These are phyloP conservation scores for Trichomonas vaginalis DNA, from an alignment of 208 protist genomes.

Conservation along the genomic window DNA sequence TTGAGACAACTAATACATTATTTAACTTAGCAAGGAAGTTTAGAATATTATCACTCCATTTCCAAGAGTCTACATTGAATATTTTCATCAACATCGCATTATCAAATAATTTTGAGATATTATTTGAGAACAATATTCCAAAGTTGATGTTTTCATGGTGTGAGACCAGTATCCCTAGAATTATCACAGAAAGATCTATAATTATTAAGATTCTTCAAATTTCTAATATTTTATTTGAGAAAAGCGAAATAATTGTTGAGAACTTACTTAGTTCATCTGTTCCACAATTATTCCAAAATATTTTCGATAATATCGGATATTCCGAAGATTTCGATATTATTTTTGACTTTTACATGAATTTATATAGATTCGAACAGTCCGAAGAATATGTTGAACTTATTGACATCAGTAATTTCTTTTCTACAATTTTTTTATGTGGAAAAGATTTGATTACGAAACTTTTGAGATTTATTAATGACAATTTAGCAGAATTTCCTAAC, in stretches of 20 bases:
- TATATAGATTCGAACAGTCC: neutral
- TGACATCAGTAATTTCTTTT: neutral
- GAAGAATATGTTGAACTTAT: neutral
- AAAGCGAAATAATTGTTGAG: neutral
- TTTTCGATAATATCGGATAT: neutral
- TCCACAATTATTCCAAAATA: neutral
- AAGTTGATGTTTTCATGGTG: neutral
- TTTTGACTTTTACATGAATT: neutral
- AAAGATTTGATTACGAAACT: too few relatives aligned
- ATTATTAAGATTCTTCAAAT: neutral
- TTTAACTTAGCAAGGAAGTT: neutral
- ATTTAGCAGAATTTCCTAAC: too few relatives aligned
- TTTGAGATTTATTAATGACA: too few relatives aligned
- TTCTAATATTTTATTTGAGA: neutral
- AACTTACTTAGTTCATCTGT: neutral
- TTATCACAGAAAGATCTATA: neutral
- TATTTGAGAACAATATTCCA: neutral
- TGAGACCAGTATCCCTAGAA: neutral
- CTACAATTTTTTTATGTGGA: neutral
- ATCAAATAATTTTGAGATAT: neutral
- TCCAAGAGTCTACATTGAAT: neutral
- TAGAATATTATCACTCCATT: neutral
- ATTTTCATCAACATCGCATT: neutral
- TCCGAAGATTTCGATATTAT: neutral
- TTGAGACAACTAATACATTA: neutral